Evolutionary conservation across 257 asterid species (phyloP), one percentile per base, ranked within the genome.

Genomic region (Prunella vulgaris): DNA sequence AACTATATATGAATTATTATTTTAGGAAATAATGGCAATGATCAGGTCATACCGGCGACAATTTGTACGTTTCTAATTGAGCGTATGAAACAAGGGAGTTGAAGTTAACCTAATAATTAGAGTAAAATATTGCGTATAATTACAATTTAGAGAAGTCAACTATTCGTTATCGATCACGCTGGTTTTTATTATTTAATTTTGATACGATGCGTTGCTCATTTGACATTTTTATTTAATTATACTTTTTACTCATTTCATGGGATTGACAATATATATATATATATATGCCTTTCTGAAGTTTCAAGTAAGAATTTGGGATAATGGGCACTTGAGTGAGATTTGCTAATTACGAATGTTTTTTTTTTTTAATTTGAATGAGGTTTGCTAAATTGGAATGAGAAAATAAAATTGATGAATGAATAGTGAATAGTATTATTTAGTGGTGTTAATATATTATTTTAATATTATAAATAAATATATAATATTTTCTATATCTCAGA

Each of bases 61-160:
- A 27, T 10, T 25, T 0, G 27, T 7, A 24, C 3, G 1, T 54
- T 63, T 21, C 67, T 54, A 15, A 54, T 33, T 63, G 33, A 64
- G 64, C 52, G 56, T 37, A 59, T 37, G 74, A 71, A 71, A 77
- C 81, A 7, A 48, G 27, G 68, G 24, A 64, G 77, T 71, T 71
- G 81, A 76, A 32, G 7, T 66, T 28, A 54, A 28, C 28, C 69
- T 59, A 49, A 77, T 77, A 44, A 76, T 71, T 66, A 40, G 1
- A 14, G 10, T 77, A 77, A 27, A 71, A 59, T 51, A 77, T 38
- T 71, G 30, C 54, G 7, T 25, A 5, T n/a, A 64, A 20, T 15
- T 21, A 10, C 21, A 40, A 8, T 21, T 42, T 1, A 22, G 2
- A 18, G 5, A 33, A 76, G 53, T 71, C 64, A 65, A 35, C 52